Evolutionary conservation across 2,329 filamentous ascomycete genomes (phyloP).

Genomic region (Ascochyta rabiei): DNA sequence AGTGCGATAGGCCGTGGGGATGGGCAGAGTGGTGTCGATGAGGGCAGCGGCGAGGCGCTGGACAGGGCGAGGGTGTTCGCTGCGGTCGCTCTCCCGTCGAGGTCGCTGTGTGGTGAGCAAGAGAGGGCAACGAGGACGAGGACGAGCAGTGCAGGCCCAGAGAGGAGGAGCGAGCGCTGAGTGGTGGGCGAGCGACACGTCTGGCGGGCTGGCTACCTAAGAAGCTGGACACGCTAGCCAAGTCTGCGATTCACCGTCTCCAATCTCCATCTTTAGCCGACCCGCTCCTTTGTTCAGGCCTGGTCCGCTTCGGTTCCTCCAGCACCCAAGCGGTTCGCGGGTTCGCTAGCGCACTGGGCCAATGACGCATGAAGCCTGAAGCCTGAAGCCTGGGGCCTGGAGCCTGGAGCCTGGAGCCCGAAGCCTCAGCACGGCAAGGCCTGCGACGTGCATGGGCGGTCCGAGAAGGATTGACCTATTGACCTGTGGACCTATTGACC

Average conservation of each 20-base stretch:
- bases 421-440: constrained; percentile 1
- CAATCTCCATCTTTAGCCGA: constrained; percentile 21
- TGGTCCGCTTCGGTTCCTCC: background rate
- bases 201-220: no score
- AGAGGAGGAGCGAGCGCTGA: constrained; percentile 1
- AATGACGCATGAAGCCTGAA: background rate
- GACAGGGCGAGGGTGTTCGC: background rate
- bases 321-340: constrained; percentile 8
- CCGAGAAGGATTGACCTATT: constrained; percentile 10
- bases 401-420: background rate
- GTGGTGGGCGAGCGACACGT: constrained; percentile 5
- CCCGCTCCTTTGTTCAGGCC: constrained; percentile 9
- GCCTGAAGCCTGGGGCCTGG: no score
- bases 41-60: no score
- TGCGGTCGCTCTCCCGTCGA: constrained; percentile 10
- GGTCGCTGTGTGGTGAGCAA: constrained; percentile 1
- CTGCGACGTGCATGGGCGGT: constrained; percentile 11
- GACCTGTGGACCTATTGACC: no score
- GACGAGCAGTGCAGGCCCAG: background rate
- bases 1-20: background rate
- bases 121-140: constrained; percentile 1
- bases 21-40: no score
- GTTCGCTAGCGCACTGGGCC: background rate
- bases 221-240: background rate
- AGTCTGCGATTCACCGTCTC: no score